phyloP scores from a whole-genome alignment of 179 eudicot genomes.

The Actinidia polygama region DNA sequence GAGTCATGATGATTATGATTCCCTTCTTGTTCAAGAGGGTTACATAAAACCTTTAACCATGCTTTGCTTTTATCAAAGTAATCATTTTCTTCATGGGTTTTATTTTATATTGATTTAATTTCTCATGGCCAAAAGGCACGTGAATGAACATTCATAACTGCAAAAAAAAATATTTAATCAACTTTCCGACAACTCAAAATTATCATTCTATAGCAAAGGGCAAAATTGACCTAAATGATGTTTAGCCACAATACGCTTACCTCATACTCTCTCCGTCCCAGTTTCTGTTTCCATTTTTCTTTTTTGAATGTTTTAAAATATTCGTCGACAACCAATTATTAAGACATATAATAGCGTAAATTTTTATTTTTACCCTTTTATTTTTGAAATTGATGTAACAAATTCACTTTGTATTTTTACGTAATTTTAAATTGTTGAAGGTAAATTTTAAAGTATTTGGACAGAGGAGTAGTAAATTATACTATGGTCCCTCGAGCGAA shows the following conservation, averaged over 20 bases:
- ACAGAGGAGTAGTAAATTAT: too few relatives aligned
- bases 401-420: too few relatives aligned
- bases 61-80: neutral
- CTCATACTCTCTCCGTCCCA: neutral
- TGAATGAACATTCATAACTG: slow-evolving; percentile 14
- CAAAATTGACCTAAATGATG: neutral
- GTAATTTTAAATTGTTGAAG: too few relatives aligned
- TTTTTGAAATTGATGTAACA: neutral
- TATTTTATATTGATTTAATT: neutral
- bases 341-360: too few relatives aligned
- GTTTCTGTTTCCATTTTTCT: too few relatives aligned
- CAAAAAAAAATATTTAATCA: neutral
- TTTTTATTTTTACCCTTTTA: neutral
- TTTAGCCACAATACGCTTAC: neutral
- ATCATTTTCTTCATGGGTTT: slow-evolving; percentile 3
- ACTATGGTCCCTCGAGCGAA: too few relatives aligned
- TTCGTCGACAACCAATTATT: neutral
- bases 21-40: slow-evolving; percentile 8
- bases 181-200: neutral
- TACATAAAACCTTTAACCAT: neutral
- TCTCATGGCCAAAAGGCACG: slow-evolving; percentile 10
- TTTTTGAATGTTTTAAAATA: too few relatives aligned
- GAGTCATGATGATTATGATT: slow-evolving; percentile 4
- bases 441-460: too few relatives aligned
- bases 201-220: neutral